phyloP scores from a whole-genome alignment of 441 rosid genomes.

The Syzygium syzygioides region DNA sequence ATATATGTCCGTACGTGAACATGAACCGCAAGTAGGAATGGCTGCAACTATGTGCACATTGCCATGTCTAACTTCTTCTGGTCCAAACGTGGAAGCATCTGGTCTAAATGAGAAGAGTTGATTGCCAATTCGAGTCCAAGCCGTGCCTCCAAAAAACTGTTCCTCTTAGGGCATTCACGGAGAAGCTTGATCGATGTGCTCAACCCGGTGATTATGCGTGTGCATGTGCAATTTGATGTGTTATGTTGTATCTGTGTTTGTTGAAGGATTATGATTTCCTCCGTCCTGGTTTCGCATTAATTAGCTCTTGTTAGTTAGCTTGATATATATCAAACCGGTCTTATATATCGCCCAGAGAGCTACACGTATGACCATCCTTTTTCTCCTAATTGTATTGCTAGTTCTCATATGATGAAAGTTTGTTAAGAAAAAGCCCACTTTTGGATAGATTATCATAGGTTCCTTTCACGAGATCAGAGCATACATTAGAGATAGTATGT shows the following conservation, averaged over 20 bases:
- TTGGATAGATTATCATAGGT: not conserved
- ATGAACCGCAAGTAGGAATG: not conserved
- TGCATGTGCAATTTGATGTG: not conserved
- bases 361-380: not conserved
- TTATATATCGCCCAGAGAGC: not conserved
- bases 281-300: not conserved
- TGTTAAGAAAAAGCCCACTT: not conserved
- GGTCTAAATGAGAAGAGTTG: not conserved
- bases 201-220: not conserved
- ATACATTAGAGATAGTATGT: not conserved
- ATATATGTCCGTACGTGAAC: not conserved
- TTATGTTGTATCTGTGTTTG: not conserved
- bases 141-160: not conserved
- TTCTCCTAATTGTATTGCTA: not conserved
- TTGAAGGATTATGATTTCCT: not conserved
- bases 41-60: not conserved
- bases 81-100: not conserved
- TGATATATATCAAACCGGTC: not conserved
- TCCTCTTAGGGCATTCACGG: not conserved
- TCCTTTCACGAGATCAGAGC: not conserved
- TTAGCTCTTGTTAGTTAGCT: not conserved
- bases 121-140: not conserved
- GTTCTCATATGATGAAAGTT: not conserved
- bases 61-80: not conserved
- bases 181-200: not conserved